Evolutionary conservation across 2,329 filamentous ascomycete genomes (phyloP), one percentile per base, ranked within the genome.

Genomic region (Proliferodiscus dingleyae): DNA sequence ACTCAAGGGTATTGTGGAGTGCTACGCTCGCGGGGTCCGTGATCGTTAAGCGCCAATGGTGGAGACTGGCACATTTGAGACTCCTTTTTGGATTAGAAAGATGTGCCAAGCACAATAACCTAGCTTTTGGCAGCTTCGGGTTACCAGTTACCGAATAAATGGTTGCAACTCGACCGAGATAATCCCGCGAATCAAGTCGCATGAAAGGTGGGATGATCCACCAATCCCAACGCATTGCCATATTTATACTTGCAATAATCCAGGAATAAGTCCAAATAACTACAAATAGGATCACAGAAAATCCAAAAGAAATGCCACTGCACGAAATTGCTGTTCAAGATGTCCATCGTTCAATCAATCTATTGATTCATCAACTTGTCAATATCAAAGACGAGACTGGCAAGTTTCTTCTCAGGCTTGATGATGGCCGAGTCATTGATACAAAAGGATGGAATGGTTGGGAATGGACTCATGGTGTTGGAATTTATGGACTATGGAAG

Each of bases 401-500:
- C 40, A 74, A 86, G 59, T 90, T 89, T 63, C 72, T 90, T 19
- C 70, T 89, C 48, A 80, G 72, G 16, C 74, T 91, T 28, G 71
- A 75, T 2, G 85, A 90, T 57, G 86, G 86, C 46, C 77, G 83
- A 28, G 71, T 89, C 40, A 89, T 91, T 60, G 57, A 60, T 36
- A 58, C 87, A 46, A 91, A 91, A 66, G 85, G 85, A 46, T 91
- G 86, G 87, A 77, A 85, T 52, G 83, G 83, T 60, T 90, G 86
- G 86, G 85, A 89, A 67, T 88, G 84, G 83, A 89, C 85, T 1
- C 85, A 89, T 64, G 85, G 86, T 34, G 79, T 89, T 58, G 86
- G 86, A 4, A 77, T 90, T 16, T 89, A 89, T 65, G 86, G 87
- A 22, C 77, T 91, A 44, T 90, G 83, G 80, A 84, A 89, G 62